Base-by-base conservation (phyloP, 169 alveolate species). In the Cryptosporidium ubiquitum region DNA sequence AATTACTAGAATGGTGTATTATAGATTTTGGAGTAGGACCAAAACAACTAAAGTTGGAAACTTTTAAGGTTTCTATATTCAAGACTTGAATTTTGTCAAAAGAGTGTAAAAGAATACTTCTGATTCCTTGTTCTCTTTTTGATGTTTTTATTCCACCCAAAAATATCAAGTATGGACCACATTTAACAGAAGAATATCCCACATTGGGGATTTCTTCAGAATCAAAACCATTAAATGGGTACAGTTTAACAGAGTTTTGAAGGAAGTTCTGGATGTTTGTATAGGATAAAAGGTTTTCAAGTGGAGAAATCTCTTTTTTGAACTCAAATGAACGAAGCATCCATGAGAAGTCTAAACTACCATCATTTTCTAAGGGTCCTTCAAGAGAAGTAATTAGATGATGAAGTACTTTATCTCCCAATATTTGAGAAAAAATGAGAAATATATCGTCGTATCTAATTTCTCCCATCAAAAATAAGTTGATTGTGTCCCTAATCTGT, bases 401-500 rank as follows among this genome's bases (percentile, higher is more conserved):
- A 16, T 73, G 69, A n/a, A 39, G 86, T 86, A 71, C 92, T 86
- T 70, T 93, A 91, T 68, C 92, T 86, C 84, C 94, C 91, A 37
- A 91, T 91, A 58, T 96, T 96, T 73, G 95, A 73, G 66, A 96
- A 91, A n/a, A 96, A 96, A 42, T 96, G 95, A 69, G 93, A 95
- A 35, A 96, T 47, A 96, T 94, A 69, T 96, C 95, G 35, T 96
- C 93, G 73, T 96, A 97, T 44, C 95, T 96, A 16, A 96, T 91
- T 84, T 95, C 96, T 84, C 95, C 95, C 85, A 93, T 93, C 61
- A 96, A 91, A 68, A 95, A 96, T 79, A 94, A 95, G 6, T 97
- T 94, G 1, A 96, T 96, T 20, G 94, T 92, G 26, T 96, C 97
- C 37, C 98, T 86, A 44, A 96, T 96, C 89, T 96, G 94, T 75